A percentile compares a stretch with the other conserved stretches of the same genome.
Conservation (phyloP, 345 rosid species). For the Euclidium syriacum region DNA sequence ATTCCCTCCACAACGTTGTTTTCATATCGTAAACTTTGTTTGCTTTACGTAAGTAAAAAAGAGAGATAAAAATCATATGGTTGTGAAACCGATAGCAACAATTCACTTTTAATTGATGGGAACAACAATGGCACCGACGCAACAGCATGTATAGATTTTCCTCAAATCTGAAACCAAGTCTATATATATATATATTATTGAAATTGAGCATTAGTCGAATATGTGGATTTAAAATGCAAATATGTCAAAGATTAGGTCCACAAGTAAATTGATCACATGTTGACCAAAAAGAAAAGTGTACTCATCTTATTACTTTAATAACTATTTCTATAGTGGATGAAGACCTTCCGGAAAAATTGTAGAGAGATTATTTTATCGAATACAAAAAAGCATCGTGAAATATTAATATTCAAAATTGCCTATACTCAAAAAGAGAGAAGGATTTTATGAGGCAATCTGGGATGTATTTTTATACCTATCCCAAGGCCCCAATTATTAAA, state of each 20-base stretch:
- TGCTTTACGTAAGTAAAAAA: neutral
- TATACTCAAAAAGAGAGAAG: neutral
- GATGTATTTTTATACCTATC: neutral
- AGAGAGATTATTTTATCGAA: neutral
- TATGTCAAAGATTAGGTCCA: conserved; percentile 20
- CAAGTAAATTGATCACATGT: conserved; percentile 2
- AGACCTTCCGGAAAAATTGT: neutral
- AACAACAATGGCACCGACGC: conserved; percentile 19
- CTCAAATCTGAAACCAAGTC: neutral
- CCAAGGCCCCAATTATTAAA: neutral
- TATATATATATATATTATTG: neutral
- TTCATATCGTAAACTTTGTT: conserved; percentile 16
- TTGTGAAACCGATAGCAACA: conserved; percentile 14
- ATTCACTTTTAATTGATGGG: conserved; percentile 12
- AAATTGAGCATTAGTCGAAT: too few species aligned
- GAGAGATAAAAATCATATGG: neutral
- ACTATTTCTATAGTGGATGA: conserved; percentile 5
- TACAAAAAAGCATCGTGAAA: neutral
- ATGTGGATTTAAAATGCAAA: neutral
- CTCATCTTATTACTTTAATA: neutral
- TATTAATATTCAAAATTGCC: neutral
- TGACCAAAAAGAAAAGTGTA: conserved; percentile 17
- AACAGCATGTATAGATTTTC: neutral
- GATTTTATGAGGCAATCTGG: neutral
- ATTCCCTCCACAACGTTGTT: neutral